phyloP scores from a whole-genome alignment of 164 flowering plant genomes.

The Liquidambar formosana region DNA sequence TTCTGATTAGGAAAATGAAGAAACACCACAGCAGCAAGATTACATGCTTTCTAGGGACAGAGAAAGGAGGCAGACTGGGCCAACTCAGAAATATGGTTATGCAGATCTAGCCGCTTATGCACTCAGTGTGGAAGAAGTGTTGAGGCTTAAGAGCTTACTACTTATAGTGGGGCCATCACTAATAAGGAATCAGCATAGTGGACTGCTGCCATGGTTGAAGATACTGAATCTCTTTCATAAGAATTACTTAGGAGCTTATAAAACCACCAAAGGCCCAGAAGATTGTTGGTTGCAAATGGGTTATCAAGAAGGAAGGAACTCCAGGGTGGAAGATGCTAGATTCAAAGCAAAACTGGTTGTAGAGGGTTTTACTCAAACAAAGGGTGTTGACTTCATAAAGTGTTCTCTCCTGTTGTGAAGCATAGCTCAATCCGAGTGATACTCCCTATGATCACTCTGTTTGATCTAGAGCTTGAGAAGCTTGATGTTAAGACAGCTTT shows the following conservation, averaged over 20 bases:
- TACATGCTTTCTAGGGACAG: background rate
- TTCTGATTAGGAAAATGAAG: too few species aligned
- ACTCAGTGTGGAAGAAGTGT: background rate
- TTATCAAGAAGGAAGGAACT: background rate
- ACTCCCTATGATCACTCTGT: background rate
- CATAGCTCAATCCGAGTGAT: slow-evolving; percentile 8
- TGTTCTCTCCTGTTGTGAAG: slow-evolving; percentile 13
- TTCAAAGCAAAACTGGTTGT: background rate
- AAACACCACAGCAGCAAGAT: background rate
- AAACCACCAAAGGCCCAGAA: slow-evolving; percentile 11
- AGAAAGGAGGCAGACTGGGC: background rate
- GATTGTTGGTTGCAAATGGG: background rate
- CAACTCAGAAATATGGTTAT: background rate
- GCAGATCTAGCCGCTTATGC: background rate
- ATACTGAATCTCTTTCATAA: slow-evolving; percentile 5
- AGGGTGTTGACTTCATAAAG: slow-evolving; percentile 17
- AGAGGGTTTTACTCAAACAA: slow-evolving; percentile 8
- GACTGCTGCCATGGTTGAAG: slow-evolving; percentile 2
- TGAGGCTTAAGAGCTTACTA: background rate
- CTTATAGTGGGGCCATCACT: too few species aligned
- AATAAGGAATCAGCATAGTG: background rate
- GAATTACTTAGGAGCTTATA: slow-evolving; percentile 7
- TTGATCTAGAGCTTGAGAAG: slow-evolving; percentile 10
- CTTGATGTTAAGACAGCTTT: slow-evolving; percentile 13
- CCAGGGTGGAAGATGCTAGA: background rate